These are phyloP conservation scores for Casuarina equisetifolia DNA, from an alignment of 306 rosid genomes.

Conservation along the genomic window DNA sequence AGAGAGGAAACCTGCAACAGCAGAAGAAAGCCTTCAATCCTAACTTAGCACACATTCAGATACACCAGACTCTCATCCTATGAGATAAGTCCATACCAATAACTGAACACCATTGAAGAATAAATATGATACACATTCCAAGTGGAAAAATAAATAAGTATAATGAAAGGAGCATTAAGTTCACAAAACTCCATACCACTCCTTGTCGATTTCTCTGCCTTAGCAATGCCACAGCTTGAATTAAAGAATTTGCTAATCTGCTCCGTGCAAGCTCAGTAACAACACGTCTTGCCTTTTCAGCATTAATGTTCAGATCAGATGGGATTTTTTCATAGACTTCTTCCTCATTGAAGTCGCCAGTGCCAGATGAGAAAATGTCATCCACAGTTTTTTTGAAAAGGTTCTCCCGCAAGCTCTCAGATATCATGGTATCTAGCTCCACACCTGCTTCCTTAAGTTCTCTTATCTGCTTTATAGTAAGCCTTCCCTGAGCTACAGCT, in stretches of 20 bases:
- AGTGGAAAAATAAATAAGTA: not conserved
- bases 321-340: constrained; percentile 93
- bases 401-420: constrained; percentile 75
- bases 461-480: constrained; percentile 84
- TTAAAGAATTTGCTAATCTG: constrained; percentile 77
- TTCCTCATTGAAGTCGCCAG: constrained; percentile 92
- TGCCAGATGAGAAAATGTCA: constrained; percentile 94
- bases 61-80: not conserved
- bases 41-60: constrained; percentile 17
- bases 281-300: constrained; percentile 63
- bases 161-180: not conserved
- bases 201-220: constrained; percentile 82
- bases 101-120: constrained; percentile 9
- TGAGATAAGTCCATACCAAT: constrained; percentile 3
- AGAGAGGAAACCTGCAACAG: constrained; percentile 54
- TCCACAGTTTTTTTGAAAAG: constrained; percentile 89
- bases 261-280: constrained; percentile 73
- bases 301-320: constrained; percentile 76
- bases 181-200: constrained; percentile 53
- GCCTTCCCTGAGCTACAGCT: constrained; percentile 88
- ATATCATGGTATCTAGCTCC: constrained; percentile 86
- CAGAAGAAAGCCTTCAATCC: constrained; percentile 5
- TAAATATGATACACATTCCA: not conserved
- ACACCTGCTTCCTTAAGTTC: constrained; percentile 90
- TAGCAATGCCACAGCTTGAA: constrained; percentile 85